These are phyloP conservation scores for Geotrichum klebahnii DNA, from an alignment of 1,139 yeast species.

Conservation along the genomic window DNA sequence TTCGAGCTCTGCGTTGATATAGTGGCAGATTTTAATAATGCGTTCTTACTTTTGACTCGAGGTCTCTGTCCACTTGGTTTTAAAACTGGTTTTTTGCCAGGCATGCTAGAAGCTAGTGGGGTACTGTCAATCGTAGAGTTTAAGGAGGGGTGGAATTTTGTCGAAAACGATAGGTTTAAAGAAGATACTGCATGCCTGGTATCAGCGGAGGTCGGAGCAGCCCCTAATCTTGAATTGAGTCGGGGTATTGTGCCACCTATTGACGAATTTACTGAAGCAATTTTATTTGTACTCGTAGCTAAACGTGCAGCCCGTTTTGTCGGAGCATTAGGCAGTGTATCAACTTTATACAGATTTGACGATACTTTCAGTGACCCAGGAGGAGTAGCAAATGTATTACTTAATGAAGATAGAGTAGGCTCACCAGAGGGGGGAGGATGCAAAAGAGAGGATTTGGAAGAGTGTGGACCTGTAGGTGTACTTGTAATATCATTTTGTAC, in stretches of 20 bases:
- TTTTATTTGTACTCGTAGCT: neutral
- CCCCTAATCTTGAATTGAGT: slow-evolving; percentile 15
- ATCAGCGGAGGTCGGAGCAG: slow-evolving; percentile 11
- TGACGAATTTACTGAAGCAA: too few relatives aligned
- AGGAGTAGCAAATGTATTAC: slow-evolving; percentile 11
- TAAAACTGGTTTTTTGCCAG: neutral
- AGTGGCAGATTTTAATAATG: slow-evolving; percentile 10
- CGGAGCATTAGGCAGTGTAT: slow-evolving; percentile 13
- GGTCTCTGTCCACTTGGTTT: neutral
- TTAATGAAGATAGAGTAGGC: neutral
- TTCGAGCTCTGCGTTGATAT: slow-evolving; percentile 5
- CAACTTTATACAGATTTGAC: neutral
- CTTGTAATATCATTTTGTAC: neutral
- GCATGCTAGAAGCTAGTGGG: neutral
- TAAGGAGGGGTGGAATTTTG: neutral
- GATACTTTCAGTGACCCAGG: neutral
- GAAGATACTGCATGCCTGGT: neutral
- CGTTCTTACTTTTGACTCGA: slow-evolving; percentile 4
- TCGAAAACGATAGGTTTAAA: neutral
- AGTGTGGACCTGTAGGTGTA: slow-evolving; percentile 4
- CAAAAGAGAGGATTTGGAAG: neutral
- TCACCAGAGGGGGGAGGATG: neutral
- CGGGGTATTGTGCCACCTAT: slow-evolving; percentile 15
- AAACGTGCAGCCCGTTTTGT: slow-evolving; percentile 5
- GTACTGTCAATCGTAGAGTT: neutral